These are phyloP conservation scores for Theileria equi DNA, from an alignment of 169 alveolate species.

Conservation along the genomic window DNA sequence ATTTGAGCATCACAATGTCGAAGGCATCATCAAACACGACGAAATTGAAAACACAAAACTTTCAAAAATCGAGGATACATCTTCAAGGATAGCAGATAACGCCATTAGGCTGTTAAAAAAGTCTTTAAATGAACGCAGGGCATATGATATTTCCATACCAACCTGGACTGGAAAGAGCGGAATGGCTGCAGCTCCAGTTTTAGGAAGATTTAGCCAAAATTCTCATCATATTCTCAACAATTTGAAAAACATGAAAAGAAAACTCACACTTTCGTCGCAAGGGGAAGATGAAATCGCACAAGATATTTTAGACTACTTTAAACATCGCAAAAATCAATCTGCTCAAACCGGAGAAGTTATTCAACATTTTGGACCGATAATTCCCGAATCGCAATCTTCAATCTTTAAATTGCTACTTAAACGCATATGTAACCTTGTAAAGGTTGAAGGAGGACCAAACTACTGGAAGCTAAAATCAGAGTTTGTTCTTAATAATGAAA, in stretches of 20 bases:
- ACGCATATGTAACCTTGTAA: no score
- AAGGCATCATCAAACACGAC: constrained; percentile 36
- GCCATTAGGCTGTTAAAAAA: constrained; percentile 5
- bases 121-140: constrained; percentile 24
- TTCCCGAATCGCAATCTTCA: no score
- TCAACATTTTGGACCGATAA: constrained; percentile 38
- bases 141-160: constrained; percentile 41
- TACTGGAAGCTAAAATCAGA: no score
- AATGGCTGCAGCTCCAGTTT: constrained; percentile 31
- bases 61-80: background rate
- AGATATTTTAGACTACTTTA: constrained; percentile 23
- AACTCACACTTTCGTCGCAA: background rate
- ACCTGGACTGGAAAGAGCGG: constrained; percentile 48
- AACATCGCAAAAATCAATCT: background rate
- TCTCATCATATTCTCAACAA: background rate
- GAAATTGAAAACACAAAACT: constrained; percentile 11
- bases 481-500: no score
- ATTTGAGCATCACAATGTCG: constrained; percentile 16
- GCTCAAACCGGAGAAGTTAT: constrained; percentile 39
- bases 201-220: background rate
- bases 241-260: background rate
- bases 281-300: background rate
- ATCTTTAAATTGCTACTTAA: no score
- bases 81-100: constrained; percentile 17
- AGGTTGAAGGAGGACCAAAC: no score